A percentile compares a stretch with the other conserved stretches of the same genome.
These are phyloP conservation scores for Komagataella kurtzmanii DNA, from an alignment of 805 yeast genomes.

Conservation along the genomic window DNA sequence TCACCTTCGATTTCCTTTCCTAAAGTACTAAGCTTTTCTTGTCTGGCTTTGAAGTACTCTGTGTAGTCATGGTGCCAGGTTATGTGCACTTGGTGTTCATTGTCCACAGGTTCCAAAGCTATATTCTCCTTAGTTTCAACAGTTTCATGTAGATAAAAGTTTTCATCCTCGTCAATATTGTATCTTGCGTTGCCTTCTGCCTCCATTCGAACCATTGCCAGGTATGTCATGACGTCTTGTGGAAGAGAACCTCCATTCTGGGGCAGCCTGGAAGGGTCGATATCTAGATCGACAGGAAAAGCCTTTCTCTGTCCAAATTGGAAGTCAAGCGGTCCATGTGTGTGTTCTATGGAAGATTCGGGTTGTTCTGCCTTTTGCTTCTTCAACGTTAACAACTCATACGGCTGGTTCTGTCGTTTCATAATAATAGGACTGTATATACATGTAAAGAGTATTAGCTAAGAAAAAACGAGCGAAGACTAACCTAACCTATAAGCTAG, in stretches of 20 bases:
- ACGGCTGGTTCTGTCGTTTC: neutral
- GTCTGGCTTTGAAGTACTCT: conserved; percentile 5
- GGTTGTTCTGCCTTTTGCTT: neutral
- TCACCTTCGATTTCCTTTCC: conserved; percentile 9
- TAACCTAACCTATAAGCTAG: no score
- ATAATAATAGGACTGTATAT: neutral
- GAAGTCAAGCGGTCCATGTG: conserved; percentile 21
- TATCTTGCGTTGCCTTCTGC: conserved; percentile 11
- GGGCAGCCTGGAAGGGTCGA: conserved; percentile 9
- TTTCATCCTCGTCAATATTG: neutral
- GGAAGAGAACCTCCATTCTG: neutral
- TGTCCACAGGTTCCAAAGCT: neutral
- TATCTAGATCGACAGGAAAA: conserved; percentile 14
- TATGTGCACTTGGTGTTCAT: neutral
- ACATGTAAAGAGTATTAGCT: neutral
- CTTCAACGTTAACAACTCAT: neutral
- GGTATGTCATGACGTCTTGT: conserved; percentile 15
- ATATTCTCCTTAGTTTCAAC: neutral
- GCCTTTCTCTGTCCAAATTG: conserved; percentile 21
- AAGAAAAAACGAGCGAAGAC: neutral
- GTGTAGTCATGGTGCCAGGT: conserved; percentile 7
- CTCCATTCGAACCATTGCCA: conserved; percentile 18
- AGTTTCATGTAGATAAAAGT: neutral
- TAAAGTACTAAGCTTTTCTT: neutral
- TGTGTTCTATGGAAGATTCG: conserved; percentile 4